Evolutionary conservation across 129 eudicot species (phyloP).

Genomic region (Tanacetum coccineum): DNA sequence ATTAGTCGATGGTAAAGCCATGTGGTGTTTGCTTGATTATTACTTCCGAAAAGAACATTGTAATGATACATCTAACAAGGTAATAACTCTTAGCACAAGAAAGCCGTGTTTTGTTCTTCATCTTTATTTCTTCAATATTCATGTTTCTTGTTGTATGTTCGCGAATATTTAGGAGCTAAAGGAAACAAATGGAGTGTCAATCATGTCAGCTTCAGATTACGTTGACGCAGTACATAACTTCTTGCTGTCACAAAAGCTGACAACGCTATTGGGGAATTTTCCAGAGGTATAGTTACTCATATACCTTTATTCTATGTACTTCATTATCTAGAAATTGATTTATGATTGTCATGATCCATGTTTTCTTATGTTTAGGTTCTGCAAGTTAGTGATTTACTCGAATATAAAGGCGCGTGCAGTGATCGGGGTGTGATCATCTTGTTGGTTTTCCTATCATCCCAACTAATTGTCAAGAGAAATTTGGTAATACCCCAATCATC

Average conservation of each 20-base stretch:
- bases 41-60: constrained; percentile 72
- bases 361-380: constrained; percentile 47
- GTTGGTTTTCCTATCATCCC: constrained; percentile 83
- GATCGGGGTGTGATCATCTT: constrained; percentile 70
- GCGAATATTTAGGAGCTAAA: constrained; percentile 37
- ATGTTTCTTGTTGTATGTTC: neutral
- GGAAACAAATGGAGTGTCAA: constrained; percentile 47
- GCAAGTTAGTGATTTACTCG: constrained; percentile 91
- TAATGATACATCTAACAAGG: constrained; percentile 45
- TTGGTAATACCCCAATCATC: constrained; percentile 40
- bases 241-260: constrained; percentile 76
- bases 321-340: neutral
- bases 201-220: constrained; percentile 71
- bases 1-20: constrained; percentile 86
- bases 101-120: neutral
- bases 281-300: constrained; percentile 71
- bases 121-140: constrained; percentile 3
- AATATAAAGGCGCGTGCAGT: constrained; percentile 81
- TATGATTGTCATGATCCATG: neutral
- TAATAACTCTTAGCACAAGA: constrained; percentile 18
- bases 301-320: neutral
- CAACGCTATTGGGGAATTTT: constrained; percentile 77
- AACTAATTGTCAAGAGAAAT: constrained; percentile 63
- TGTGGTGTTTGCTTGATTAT: constrained; percentile 97
- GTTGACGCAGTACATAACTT: constrained; percentile 97